Evolutionary conservation across 1,284 basidiomycete genomes (phyloP), one percentile per base, ranked within the genome.

Genomic region (Ustilago vetiveriae): DNA sequence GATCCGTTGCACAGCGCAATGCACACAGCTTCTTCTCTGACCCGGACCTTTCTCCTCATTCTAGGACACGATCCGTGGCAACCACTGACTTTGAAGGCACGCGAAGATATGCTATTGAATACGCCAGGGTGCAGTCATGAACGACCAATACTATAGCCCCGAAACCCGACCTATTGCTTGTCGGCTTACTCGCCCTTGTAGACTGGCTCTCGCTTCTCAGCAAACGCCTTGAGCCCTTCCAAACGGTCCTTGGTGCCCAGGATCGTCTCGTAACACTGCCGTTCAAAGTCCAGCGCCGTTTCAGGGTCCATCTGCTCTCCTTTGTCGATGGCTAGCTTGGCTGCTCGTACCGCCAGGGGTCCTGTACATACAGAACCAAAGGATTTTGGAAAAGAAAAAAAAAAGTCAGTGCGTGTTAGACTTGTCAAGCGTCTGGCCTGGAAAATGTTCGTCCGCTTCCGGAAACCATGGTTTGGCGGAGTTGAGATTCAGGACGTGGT

Each of bases 191-290:
- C 88, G 27, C 94, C 93, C 74, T 86, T 88, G 83, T 95, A 96
- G 22, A 89, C 83, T 2, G 94, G 92, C 27, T 84, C 84, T 42
- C 94, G 86, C 83, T 96, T 97, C 84, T 93, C 91, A 67, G 87
- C 89, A 84, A 97, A 97, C 51, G 94, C 94, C 57, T 88, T 84
- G 27, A 97, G 84, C 11, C 93, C 94, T 83, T 97, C 94, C 6
- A 87, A 76, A 13, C 94, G 87, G 81, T 97, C 94, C 70, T 89
- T 86, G 14, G 86, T 90, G 36, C 86, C 85, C 14, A 97, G 83
- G n/a, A 97, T 85, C 1, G 88, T 86, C 73, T 95, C 90, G 74
- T 97, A 97, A 22, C 90, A 89, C 10, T 89, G 88, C 29, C 90
- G 86, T 82, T 97, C 94, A 72, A 94, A 92, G 82, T 94, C 91